Evolutionary conservation across 2,329 filamentous ascomycete genomes (phyloP).

Genomic region (Clonostachys chloroleuca): DNA sequence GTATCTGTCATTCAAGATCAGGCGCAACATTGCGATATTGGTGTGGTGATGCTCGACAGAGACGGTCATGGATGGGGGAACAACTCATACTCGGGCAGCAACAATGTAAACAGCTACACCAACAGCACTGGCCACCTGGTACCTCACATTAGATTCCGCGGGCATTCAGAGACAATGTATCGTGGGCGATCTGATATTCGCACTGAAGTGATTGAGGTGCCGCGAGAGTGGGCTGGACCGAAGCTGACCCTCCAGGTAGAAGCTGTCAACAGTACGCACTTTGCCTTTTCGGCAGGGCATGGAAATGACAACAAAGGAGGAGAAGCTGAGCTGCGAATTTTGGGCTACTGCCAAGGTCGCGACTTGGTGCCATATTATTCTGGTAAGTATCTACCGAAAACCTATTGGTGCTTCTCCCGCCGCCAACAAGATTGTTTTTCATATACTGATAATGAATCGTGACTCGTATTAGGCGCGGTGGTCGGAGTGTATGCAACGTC

Average conservation of each 20-base stretch:
- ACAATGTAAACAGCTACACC: too few relatives aligned
- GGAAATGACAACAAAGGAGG: slow-evolving; percentile 18
- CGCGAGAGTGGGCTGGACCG: neutral
- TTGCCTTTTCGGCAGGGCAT: neutral
- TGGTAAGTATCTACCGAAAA: neutral
- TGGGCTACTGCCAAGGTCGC: slow-evolving; percentile 27
- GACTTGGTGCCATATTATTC: slow-evolving; percentile 22
- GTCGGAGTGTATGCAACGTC: slow-evolving; percentile 47
- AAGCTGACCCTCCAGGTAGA: neutral
- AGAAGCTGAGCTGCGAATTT: slow-evolving; percentile 21
- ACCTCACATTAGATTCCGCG: slow-evolving; percentile 38
- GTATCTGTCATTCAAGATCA: slow-evolving; percentile 48
- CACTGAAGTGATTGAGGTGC: neutral
- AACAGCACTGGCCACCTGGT: slow-evolving; percentile 8
- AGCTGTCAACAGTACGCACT: slow-evolving; percentile 1
- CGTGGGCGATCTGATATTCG: neutral
- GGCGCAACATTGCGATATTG: slow-evolving; percentile 46
- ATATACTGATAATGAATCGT: neutral
- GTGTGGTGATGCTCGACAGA: slow-evolving; percentile 25
- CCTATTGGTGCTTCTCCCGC: neutral
- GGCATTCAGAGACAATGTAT: slow-evolving; percentile 19
- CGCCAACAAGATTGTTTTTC: neutral
- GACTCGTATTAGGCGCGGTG: slow-evolving; percentile 30
- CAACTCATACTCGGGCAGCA: too few relatives aligned
- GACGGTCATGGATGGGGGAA: too few relatives aligned